Conservation (phyloP, 148 eudicot species). For the Hydrangea macrophylla region DNA sequence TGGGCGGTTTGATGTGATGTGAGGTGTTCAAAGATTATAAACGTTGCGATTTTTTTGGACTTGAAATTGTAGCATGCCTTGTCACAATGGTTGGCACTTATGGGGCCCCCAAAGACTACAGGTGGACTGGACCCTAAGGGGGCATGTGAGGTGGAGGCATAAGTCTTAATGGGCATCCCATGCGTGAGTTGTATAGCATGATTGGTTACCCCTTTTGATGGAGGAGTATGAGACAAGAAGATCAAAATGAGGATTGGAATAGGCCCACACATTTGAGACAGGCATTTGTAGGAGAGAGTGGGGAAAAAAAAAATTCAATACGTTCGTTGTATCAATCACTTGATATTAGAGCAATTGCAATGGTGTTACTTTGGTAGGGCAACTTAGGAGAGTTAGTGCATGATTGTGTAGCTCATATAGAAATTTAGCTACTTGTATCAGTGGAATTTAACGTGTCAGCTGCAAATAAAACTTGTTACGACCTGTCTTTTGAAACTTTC, state of each 20-base stretch:
- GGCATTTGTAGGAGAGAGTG: too few species aligned
- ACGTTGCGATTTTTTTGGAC: too few species aligned
- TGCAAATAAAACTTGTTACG: too few species aligned
- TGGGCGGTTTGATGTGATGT: conserved; percentile 24
- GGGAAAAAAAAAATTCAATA: too few species aligned
- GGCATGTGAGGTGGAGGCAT: not conserved
- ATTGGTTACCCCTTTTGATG: not conserved
- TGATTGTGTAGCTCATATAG: too few species aligned
- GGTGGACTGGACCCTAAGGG: not conserved
- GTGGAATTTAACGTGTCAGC: too few species aligned
- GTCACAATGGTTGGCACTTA: not conserved
- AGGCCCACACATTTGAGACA: not conserved
- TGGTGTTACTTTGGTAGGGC: too few species aligned
- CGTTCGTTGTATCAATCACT: too few species aligned
- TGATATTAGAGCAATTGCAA: too few species aligned
- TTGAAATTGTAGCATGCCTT: not conserved
- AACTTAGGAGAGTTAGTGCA: too few species aligned
- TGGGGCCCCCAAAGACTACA: not conserved
- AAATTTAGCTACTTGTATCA: too few species aligned
- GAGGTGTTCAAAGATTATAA: not conserved
- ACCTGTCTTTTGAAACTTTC: too few species aligned
- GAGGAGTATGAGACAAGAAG: not conserved
- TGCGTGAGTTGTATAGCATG: conserved; percentile 1
- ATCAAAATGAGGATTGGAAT: not conserved
- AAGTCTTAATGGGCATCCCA: not conserved